These are phyloP conservation scores for Rhizopogon vulgaris DNA, from an alignment of 768 basidiomycete genomes.

Conservation along the genomic window DNA sequence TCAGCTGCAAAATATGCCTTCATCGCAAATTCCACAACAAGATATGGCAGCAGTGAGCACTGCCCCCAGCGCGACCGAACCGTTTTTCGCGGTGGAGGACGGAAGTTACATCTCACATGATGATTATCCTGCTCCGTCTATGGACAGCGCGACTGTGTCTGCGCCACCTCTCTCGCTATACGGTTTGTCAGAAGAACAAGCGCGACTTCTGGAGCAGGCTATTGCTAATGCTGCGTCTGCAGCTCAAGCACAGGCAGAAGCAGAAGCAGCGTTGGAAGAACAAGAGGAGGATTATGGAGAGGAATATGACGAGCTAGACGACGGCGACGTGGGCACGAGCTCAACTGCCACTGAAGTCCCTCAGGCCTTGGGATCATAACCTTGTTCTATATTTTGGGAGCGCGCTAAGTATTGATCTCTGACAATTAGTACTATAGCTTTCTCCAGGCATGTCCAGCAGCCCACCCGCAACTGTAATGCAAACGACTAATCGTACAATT, in stretches of 20 bases:
- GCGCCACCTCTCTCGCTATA: constrained; percentile 54
- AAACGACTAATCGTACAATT: constrained; percentile 18
- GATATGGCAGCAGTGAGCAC: constrained; percentile 1
- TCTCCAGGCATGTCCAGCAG: constrained; percentile 7
- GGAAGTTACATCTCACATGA: background rate
- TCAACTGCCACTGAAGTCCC: constrained; percentile 9
- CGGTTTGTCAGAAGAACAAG: constrained; percentile 70
- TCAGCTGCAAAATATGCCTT: constrained; percentile 42
- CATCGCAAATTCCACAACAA: constrained; percentile 14
- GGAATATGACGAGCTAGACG: constrained; percentile 39
- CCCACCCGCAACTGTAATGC: constrained; percentile 9
- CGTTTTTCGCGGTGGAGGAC: constrained; percentile 4
- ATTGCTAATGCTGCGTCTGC: constrained; percentile 70
- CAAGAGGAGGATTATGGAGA: constrained; percentile 50
- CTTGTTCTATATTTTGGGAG: constrained; percentile 13
- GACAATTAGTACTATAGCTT: constrained; percentile 19
- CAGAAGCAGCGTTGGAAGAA: constrained; percentile 70
- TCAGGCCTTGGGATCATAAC: constrained; percentile 10
- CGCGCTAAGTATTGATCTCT: constrained; percentile 13
- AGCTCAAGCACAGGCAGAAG: constrained; percentile 74
- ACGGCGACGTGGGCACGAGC: constrained; percentile 31
- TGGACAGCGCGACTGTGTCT: constrained; percentile 5
- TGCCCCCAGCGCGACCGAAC: constrained; percentile 9
- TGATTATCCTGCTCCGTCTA: constrained; percentile 5
- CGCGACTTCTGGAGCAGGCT: constrained; percentile 61